Percentiles rank a stretch among this genome's conserved stretches.
phyloP scores from a whole-genome alignment of 768 basidiomycete genomes.

The Obba rivulosa region DNA sequence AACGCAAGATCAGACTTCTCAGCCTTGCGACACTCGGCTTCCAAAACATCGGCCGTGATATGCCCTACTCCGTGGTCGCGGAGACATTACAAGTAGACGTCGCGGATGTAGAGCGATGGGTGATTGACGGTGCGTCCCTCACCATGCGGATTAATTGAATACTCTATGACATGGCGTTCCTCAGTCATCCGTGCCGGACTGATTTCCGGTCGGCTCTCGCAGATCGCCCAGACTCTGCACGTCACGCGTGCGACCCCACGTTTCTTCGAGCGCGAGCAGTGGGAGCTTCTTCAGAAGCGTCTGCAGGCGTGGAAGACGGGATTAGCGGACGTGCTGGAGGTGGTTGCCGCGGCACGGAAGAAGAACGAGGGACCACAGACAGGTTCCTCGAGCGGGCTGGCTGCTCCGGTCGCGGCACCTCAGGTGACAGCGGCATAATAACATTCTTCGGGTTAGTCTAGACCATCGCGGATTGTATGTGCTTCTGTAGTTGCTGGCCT shows the following conservation, averaged over 20 bases:
- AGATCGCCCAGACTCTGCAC: conserved; percentile 67
- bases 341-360: conserved; percentile 50
- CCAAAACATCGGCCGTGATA: conserved; percentile 65
- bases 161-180: conserved; percentile 1
- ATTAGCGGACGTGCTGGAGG: conserved; percentile 62
- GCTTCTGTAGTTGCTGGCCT: too few species aligned
- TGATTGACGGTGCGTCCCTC: conserved; percentile 65
- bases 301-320: conserved; percentile 75
- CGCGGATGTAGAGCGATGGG: conserved; percentile 78
- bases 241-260: conserved; percentile 72
- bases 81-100: conserved; percentile 57
- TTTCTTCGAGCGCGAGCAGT: conserved; percentile 72
- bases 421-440: too few species aligned
- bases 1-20: conserved; percentile 76
- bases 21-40: conserved; percentile 75
- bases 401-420: too few species aligned
- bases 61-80: conserved; percentile 68
- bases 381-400: too few species aligned
- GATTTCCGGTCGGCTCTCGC: conserved; percentile 78
- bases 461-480: too few species aligned
- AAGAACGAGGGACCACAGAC: conserved; percentile 4
- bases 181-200: conserved; percentile 78
- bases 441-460: too few species aligned
- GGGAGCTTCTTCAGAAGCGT: conserved; percentile 72
- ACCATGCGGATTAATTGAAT: background rate